Conservation (phyloP, 2,329 filamentous ascomycete genomes). For the Calonectria honghensis region DNA sequence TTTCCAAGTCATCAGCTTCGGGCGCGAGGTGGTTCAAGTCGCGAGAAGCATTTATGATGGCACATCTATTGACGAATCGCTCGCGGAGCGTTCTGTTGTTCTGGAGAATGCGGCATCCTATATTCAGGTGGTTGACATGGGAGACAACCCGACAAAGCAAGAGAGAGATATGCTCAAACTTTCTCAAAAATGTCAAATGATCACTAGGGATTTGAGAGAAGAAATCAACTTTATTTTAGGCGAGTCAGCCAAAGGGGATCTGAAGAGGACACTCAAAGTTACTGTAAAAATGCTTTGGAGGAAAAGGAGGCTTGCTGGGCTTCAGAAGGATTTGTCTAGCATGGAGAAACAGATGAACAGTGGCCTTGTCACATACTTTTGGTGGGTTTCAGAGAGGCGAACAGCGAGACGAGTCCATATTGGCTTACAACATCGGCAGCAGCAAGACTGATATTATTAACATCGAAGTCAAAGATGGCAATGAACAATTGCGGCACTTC, state of each 20-base stretch:
- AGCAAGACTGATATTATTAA: slow-evolving; percentile 1
- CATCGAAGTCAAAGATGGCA: neutral
- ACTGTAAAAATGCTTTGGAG: slow-evolving; percentile 49
- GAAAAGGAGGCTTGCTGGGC: slow-evolving; percentile 43
- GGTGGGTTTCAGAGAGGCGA: neutral
- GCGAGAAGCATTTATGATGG: slow-evolving; percentile 47
- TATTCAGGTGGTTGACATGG: neutral
- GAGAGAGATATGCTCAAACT: slow-evolving; percentile 10
- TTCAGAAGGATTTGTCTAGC: slow-evolving; percentile 42
- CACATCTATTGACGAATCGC: slow-evolving; percentile 14
- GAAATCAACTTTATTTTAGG: slow-evolving; percentile 32
- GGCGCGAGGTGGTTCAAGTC: slow-evolving; percentile 42
- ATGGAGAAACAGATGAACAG: slow-evolving; percentile 33
- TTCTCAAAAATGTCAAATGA: slow-evolving; percentile 27
- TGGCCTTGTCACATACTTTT: slow-evolving; percentile 23
- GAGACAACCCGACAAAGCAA: neutral
- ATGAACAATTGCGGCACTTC: neutral
- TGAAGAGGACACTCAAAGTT: slow-evolving; percentile 24
- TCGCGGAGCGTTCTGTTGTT: slow-evolving; percentile 11
- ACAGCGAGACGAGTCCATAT: neutral
- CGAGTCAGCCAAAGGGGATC: slow-evolving; percentile 20
- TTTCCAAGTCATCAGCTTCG: slow-evolving; percentile 50
- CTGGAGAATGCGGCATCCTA: slow-evolving; percentile 10
- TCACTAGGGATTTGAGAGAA: slow-evolving; percentile 17
- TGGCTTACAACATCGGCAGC: neutral